Percentiles rank a stretch among this genome's conserved stretches.
phyloP scores from a whole-genome alignment of 345 rosid species.

The Hirschfeldia incana region DNA sequence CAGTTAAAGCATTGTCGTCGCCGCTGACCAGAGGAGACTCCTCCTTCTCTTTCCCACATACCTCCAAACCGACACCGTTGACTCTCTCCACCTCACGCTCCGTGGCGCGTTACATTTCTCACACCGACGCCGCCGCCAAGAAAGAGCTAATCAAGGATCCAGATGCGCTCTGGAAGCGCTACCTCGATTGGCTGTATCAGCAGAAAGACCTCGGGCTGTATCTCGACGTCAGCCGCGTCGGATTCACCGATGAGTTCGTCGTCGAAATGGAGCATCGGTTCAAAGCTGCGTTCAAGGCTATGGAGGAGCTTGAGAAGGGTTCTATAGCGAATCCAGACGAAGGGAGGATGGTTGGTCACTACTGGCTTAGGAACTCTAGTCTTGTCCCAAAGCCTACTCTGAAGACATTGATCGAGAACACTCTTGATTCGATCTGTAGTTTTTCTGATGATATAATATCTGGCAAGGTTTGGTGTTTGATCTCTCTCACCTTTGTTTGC shows the following conservation, averaged over 20 bases:
- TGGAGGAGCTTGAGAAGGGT: constrained; percentile 89
- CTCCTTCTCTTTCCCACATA: constrained; percentile 46
- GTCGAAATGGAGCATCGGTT: constrained; percentile 81
- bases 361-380: constrained; percentile 78
- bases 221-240: constrained; percentile 84
- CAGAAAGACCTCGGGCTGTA: constrained; percentile 86
- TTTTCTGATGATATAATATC: constrained; percentile 74
- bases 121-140: constrained; percentile 40
- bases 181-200: constrained; percentile 92
- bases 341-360: constrained; percentile 98
- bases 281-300: constrained; percentile 64
- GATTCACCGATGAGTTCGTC: constrained; percentile 77
- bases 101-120: constrained; percentile 60
- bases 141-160: constrained; percentile 69
- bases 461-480: constrained; percentile 66
- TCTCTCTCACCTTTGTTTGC: neutral
- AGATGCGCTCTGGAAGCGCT: constrained; percentile 65
- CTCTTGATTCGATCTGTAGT: constrained; percentile 65
- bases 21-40: constrained; percentile 35
- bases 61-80: constrained; percentile 37
- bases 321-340: constrained; percentile 97
- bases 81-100: constrained; percentile 39
- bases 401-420: constrained; percentile 61
- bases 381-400: constrained; percentile 67
- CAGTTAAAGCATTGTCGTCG: constrained; percentile 33